Evolutionary conservation across 768 basidiomycete genomes (phyloP).

Genomic region (Mycena venus): DNA sequence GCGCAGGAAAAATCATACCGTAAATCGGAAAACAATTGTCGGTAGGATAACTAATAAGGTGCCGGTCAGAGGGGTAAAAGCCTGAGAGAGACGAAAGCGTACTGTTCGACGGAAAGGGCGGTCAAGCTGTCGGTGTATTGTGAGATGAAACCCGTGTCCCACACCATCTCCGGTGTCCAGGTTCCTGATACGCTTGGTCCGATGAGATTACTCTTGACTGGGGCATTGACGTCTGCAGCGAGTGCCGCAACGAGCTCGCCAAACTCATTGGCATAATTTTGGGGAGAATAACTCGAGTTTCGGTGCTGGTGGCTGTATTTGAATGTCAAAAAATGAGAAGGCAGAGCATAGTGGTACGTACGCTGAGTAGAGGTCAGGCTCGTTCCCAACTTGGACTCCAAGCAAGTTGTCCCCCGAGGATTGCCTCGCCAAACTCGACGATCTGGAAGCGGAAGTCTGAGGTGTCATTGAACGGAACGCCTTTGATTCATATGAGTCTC

Average conservation of each 20-base stretch:
- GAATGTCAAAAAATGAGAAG: neutral
- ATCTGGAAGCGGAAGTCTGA: slow-evolving; percentile 57
- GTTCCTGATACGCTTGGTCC: slow-evolving; percentile 53
- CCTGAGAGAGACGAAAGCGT: slow-evolving; percentile 2
- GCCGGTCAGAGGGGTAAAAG: too few species aligned
- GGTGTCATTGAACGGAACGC: slow-evolving; percentile 68
- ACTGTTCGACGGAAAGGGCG: slow-evolving; percentile 60
- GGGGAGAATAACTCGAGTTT: slow-evolving; percentile 16
- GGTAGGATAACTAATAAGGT: slow-evolving; percentile 59
- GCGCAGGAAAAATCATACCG: neutral
- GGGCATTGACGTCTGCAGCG: slow-evolving; percentile 26
- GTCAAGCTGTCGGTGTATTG: slow-evolving; percentile 44
- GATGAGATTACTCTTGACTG: slow-evolving; percentile 54
- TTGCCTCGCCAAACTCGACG: slow-evolving; percentile 61
- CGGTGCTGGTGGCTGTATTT: slow-evolving; percentile 21
- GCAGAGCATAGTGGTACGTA: slow-evolving; percentile 15
- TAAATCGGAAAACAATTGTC: slow-evolving; percentile 74
- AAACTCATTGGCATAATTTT: slow-evolving; percentile 41
- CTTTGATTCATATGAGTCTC: neutral
- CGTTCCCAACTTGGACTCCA: slow-evolving; percentile 70
- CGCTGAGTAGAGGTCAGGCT: slow-evolving; percentile 69
- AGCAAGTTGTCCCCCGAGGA: slow-evolving; percentile 65
- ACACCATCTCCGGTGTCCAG: slow-evolving; percentile 53
- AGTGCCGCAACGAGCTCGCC: slow-evolving; percentile 52
- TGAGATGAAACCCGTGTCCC: slow-evolving; percentile 54